phyloP scores from a whole-genome alignment of 768 basidiomycete genomes.

The Fomitopsis pulvina region DNA sequence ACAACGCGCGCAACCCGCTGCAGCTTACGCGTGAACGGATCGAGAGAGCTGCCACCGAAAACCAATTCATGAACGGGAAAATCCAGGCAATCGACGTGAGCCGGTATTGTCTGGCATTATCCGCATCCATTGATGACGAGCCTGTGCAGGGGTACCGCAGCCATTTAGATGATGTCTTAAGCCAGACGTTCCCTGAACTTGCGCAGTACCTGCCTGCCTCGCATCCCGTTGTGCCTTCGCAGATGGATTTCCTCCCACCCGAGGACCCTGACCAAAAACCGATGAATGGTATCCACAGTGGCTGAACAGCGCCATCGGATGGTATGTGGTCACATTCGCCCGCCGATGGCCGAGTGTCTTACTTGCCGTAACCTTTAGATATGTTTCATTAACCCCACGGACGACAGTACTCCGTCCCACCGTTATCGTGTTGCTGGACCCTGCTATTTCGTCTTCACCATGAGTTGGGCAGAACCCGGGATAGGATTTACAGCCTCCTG shows the following conservation, averaged over 20 bases:
- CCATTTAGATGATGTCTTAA: slow-evolving; percentile 62
- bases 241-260: neutral
- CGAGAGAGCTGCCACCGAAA: slow-evolving; percentile 81
- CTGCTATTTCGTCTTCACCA: no score
- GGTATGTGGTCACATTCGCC: no score
- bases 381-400: no score
- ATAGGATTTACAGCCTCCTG: no score
- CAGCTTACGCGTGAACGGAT: slow-evolving; percentile 73
- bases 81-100: slow-evolving; percentile 57
- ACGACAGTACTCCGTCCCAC: no score
- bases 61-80: slow-evolving; percentile 89
- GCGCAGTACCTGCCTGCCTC: slow-evolving; percentile 18
- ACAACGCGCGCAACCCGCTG: slow-evolving; percentile 76
- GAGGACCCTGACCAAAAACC: slow-evolving; percentile 2
- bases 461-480: no score
- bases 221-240: neutral
- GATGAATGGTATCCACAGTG: neutral
- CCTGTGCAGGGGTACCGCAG: slow-evolving; percentile 60
- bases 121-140: neutral
- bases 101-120: neutral
- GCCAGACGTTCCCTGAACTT: slow-evolving; percentile 68
- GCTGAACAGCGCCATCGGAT: neutral
- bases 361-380: no score
- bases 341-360: no score
- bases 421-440: no score